Base-by-base conservation (phyloP, 768 basidiomycete species). In the Heimioporus sp. region DNA sequence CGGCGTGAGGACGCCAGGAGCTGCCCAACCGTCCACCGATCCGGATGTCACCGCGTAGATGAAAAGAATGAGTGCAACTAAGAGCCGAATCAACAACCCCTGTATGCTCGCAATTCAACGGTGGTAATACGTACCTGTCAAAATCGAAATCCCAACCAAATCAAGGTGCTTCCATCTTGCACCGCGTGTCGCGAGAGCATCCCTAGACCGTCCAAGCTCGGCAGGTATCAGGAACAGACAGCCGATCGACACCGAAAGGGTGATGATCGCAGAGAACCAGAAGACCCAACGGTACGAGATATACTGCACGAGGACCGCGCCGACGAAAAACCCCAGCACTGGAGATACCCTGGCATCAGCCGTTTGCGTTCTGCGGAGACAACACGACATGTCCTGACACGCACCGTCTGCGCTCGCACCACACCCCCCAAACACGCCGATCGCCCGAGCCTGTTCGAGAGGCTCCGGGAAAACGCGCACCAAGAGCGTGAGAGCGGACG, bases 241-340 rank as follows among this genome's bases (percentile, higher is more conserved):
- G 2, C 59, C 48, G 12, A 70, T 13, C 34, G 72, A 63, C 10
- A 75, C 64, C 12, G 68, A 58, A 7, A 70, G 46, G 32, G 70
- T 60, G 34, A 80, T 48, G 36, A 79, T 71, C 4, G 76, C 71
- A 31, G 72, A 64, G 51, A 76, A 71, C 61, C 75, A 80, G 60
- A 83, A 81, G 17, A 80, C 69, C 80, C 80, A 80, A 28, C 62
- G 71, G 67, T 75, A 82, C 11, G 74, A 71, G 2, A 66, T 65
- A 32, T 65, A 73, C 35, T 68, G 57, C 4, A 74, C 72, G 38
- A 80, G 68, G 17, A 75, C 21, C 2, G 76, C 78, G 5, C 78
- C 78, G 13, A 77, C 68, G 24, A 76, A 49, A n/a, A 76, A 59
- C 1, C 77, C 76, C 39, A 73, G 52, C 5, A 76, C 75, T 77